Conservation (phyloP, 805 yeast genomes). For the Danielia reshetovae region DNA sequence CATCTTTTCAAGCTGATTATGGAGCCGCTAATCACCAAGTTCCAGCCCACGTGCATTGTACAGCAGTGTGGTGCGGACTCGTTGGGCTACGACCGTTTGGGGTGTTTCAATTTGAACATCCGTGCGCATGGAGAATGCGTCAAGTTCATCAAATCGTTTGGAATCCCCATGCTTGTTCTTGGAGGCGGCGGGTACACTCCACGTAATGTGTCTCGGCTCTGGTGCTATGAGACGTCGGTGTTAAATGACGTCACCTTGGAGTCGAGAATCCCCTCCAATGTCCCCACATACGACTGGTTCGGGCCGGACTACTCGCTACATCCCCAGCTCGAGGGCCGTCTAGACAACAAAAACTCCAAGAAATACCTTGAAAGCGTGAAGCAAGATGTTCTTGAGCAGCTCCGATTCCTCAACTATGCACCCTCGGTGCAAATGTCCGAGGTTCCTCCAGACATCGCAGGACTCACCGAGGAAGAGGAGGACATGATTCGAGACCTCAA, state of each 20-base stretch:
- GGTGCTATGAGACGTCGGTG: conserved; percentile 93
- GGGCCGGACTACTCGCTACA: conserved; percentile 90
- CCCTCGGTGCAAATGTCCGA: conserved; percentile 93
- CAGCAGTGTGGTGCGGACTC: conserved; percentile 98
- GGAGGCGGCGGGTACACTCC: conserved; percentile 99
- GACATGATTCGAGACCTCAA: conserved; percentile 34
- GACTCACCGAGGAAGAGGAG: conserved; percentile 42
- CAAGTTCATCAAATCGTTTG: conserved; percentile 80
- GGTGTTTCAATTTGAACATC: conserved; percentile 89
- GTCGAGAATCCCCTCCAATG: conserved; percentile 51
- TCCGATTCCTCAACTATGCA: conserved; percentile 80
- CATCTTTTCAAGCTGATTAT: conserved; percentile 76
- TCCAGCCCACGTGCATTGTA: conserved; percentile 90
- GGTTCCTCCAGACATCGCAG: conserved; percentile 66
- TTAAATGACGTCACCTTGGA: conserved; percentile 56
- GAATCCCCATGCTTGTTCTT: conserved; percentile 82
- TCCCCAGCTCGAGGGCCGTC: conserved; percentile 51
- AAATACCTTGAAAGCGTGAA: conserved; percentile 78
- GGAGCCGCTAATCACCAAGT: conserved; percentile 86
- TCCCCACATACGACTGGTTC: conserved; percentile 79
- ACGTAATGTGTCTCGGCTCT: conserved; percentile 86
- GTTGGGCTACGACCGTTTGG: conserved; percentile 86
- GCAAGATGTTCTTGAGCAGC: conserved; percentile 72
- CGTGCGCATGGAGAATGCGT: conserved; percentile 96
- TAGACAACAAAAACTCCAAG: conserved; percentile 82